Conservation (phyloP, 176 grass and related monocot genomes). For the Thalia dealbata region DNA sequence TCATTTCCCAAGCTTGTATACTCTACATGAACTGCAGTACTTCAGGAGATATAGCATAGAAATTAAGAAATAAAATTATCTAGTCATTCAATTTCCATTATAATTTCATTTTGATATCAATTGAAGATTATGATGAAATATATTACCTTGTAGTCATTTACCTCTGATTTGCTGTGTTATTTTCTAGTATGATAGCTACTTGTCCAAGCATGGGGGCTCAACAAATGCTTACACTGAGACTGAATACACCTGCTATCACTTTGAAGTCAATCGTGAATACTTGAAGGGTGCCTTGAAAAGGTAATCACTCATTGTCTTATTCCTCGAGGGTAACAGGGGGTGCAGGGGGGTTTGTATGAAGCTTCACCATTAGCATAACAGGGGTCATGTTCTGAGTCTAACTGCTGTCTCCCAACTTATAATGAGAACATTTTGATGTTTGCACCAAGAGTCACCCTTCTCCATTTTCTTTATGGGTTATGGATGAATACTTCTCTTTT, state of each 20-base stretch:
- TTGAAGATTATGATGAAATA: background rate
- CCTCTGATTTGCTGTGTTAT: background rate
- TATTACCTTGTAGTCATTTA: background rate
- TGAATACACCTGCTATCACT: constrained; percentile 91
- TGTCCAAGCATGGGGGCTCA: constrained; percentile 87
- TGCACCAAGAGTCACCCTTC: no score
- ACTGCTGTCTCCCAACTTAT: no score
- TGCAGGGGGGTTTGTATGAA: no score
- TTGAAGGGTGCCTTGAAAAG: constrained; percentile 85
- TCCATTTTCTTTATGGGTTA: no score
- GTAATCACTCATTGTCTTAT: constrained; percentile 24
- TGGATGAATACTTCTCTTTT: background rate
- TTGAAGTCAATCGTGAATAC: constrained; percentile 74
- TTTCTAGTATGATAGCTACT: constrained; percentile 81
- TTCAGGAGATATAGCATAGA: background rate
- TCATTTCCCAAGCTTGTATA: background rate
- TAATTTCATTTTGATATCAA: background rate
- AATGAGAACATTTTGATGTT: no score
- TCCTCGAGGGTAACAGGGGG: no score
- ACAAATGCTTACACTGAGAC: constrained; percentile 95
- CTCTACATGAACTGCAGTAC: background rate
- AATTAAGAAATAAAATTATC: background rate
- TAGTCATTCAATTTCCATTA: background rate
- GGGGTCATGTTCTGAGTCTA: no score
- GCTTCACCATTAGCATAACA: no score